Percentiles rank a stretch among this genome's conserved stretches.
Conservation (phyloP, 192 early-diverging fungal species). For the Mycoemilia scoparia region DNA sequence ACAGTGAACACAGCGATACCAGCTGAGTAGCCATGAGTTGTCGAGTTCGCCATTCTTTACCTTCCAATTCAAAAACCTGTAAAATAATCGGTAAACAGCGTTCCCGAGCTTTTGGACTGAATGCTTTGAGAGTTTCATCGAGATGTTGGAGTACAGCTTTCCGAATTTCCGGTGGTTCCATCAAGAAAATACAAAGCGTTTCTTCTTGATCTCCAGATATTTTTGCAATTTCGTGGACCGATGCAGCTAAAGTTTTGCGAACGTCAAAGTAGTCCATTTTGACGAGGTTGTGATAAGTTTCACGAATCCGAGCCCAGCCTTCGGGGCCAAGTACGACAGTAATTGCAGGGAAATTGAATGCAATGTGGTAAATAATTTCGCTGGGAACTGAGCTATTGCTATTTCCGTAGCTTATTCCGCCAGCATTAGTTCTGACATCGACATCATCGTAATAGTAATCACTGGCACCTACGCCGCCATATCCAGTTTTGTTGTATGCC, state of each 20-base stretch:
- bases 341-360: constrained; percentile 28
- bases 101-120: constrained; percentile 38
- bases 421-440: background rate
- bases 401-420: background rate
- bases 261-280: constrained; percentile 28
- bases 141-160: constrained; percentile 48
- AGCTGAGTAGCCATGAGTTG: constrained; percentile 51
- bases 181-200: constrained; percentile 24
- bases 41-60: constrained; percentile 51
- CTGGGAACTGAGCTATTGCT: constrained; percentile 1
- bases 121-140: constrained; percentile 40
- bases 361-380: constrained; percentile 25
- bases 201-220: constrained; percentile 24
- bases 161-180: constrained; percentile 38
- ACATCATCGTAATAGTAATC: background rate
- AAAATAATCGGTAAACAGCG: constrained; percentile 43
- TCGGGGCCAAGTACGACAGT: constrained; percentile 9
- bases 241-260: constrained; percentile 24
- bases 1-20: constrained; percentile 38
- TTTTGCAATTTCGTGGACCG: constrained; percentile 28
- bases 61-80: constrained; percentile 49
- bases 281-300: constrained; percentile 26
- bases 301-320: constrained; percentile 27
- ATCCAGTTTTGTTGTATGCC: too few species aligned
- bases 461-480: too few species aligned